Base-by-base conservation (phyloP, 2,329 filamentous ascomycete genomes). In the Emergomyces pasteurianus region DNA sequence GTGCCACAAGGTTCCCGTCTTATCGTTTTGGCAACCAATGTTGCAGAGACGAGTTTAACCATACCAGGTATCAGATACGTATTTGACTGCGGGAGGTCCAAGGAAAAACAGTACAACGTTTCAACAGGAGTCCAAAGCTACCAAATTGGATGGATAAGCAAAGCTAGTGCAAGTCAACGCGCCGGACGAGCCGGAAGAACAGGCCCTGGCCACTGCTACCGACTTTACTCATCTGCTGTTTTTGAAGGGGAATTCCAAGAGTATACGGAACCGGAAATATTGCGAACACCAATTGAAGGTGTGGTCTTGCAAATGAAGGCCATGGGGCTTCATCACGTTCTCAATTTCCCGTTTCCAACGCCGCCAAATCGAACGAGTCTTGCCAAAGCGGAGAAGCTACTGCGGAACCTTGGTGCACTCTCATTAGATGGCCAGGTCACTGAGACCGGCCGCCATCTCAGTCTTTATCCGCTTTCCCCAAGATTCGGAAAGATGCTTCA, bases 311-410 rank as follows among this genome's bases (percentile, higher is more conserved):
- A 96, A 72, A 84, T 99, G 67, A 99, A 97, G 78, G 86, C 88
- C 58, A 96, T 99, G 89, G 89, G 91, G 60, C 83, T 96, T 38
- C 88, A 92, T 63, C 86, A 92, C 61, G 88, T 99, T 8, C 83
- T 90, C 71, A 95, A 94, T 73, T 99, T 99, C 72, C 94, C 95
- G 0, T 99, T 97, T 72, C 94, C 94, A 3, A 97, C 92, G 16
- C 86, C 91, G 0, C 94, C 94, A 1, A 87, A 91, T 67, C 82
- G 86, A 16, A 80, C 85, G 59, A 89, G 86, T 64, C 79, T 99
- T 23, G 83, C 84, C 56, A 90, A 88, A 70, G 91, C 94, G 0
- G 94, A 99, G 75, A 90, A 87, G 69, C 80, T 96, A 8, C 80
- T 99, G 9, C 86, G 83, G 54, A 95, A 96, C 71, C 81, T 99